Evolutionary conservation across 352 stramenopile genomes (phyloP), one percentile per base, ranked within the genome.

Genomic region (Phytophthora citricola): DNA sequence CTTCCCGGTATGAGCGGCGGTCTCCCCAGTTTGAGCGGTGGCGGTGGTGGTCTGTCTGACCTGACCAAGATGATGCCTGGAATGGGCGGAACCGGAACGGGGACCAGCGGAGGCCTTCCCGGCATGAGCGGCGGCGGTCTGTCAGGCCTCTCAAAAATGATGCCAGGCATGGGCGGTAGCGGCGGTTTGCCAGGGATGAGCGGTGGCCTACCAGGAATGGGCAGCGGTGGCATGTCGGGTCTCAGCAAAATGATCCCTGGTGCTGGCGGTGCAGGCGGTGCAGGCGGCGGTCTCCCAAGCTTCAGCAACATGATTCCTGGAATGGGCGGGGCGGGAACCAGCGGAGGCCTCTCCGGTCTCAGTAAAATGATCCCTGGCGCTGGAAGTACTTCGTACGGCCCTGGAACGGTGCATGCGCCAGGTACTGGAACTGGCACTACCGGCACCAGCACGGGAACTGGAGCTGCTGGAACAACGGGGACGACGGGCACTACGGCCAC

Each of bases 311-410:
- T 47, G 50, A 47, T 58, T 27, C 50, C 36, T 29, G 50, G 36
- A 27, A 58, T 48, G 51, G 17, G 27, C 32, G 51, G 51, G 0
- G 34, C 32, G 0, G 49, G 49, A 17, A 52, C n/a, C 12, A 50
- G 40, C 20, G 53, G 31, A 11, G 53, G 54, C 27, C 22, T 54
- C 40, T 61, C 53, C 12, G 32, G 41, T 34, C 31, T 52, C 17
- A 62, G 24, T 24, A 62, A 54, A 9, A 62, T 54, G 54, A 29
- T 54, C 40, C 38, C 51, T 58, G 36, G 51, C 7, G 51, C 51
- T 48, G 51, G 49, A 5, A 46, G n/a, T 14, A 57, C 34, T n/a
- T 24, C 36, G n/a, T 48, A 48, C 26, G 51, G 51, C 9, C 51
- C 51, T 32, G 39, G 39, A 29, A 59, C 38, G 4, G 51, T 59